Conservation (phyloP, 169 alveolate genomes). For the Toxoplasma gondii region DNA sequence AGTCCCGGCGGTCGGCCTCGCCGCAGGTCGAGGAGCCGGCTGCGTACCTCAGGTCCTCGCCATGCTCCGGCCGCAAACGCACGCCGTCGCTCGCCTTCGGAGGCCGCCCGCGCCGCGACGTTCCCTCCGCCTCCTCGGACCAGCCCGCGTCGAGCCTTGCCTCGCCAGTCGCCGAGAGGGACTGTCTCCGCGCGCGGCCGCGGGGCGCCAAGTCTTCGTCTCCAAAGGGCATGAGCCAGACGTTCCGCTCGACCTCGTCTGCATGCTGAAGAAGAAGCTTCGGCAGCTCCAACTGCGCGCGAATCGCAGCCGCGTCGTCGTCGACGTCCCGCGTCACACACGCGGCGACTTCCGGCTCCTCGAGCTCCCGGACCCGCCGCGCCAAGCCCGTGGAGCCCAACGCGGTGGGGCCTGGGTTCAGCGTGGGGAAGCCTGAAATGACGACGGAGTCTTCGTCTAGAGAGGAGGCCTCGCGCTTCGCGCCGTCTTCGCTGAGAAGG, state of each 20-base stretch:
- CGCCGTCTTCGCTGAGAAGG: background rate
- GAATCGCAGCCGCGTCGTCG: conserved; percentile 28
- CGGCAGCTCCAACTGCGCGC: conserved; percentile 40
- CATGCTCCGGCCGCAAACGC: background rate
- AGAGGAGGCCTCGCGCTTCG: background rate
- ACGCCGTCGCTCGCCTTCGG: too few relatives aligned
- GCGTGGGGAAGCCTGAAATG: background rate
- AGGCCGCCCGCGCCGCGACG: too few relatives aligned
- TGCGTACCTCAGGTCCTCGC: background rate
- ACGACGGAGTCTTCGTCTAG: background rate
- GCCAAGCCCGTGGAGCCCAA: too few relatives aligned
- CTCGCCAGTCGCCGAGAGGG: background rate
- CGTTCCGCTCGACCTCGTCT: conserved; percentile 30
- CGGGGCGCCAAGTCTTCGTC: background rate
- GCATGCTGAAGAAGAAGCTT: background rate
- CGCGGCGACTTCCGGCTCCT: conserved; percentile 15
- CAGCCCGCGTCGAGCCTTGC: too few relatives aligned
- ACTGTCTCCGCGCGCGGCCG: background rate
- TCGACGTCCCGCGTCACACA: conserved; percentile 40
- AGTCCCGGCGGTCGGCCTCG: background rate
- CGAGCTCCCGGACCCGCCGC: background rate
- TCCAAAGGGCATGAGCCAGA: conserved; percentile 8
- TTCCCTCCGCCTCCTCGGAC: too few relatives aligned
- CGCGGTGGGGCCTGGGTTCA: background rate
- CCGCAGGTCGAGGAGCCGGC: background rate